Base-by-base conservation (phyloP, 2,329 filamentous ascomycete genomes). In the Dothideomycetes sp. region DNA sequence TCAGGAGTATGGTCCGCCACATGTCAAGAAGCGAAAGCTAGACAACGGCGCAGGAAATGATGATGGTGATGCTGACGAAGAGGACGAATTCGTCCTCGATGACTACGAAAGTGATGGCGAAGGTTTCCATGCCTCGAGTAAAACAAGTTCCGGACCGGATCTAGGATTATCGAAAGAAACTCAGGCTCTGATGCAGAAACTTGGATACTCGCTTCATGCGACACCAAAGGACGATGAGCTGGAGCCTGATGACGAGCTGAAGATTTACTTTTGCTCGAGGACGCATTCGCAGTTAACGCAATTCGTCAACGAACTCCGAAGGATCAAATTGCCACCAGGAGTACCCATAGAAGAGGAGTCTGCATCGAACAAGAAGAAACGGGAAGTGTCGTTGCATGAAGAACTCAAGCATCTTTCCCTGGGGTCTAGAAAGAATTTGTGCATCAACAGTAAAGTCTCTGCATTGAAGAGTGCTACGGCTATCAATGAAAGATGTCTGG, bases 231-330 rank as follows among this genome's bases (percentile, higher is more conserved):
- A 68, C 6, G 64, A 73, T 7, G 64, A 69, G 5, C 61, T 68
- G n/a, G 67, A 74, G 25, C 59, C 71, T 6, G 68, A 75, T 10
- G 76, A 85, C 41, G 78, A 82, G 48, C 68, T 82, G 36, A 94
- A 89, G 69, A 84, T 95, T 37, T 94, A 84, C 60, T 94, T 89
- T 63, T 91, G 87, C 42, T 95, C 88, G 6, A 76, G 88, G 55
- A 95, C 88, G 1, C 88, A 95, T 60, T 95, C 88, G 3, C 88
- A 95, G 55, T 64, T 95, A 11, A 82, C 82, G 1, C 88, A 95
- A 56, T 94, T 95, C 59, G 80, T 89, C 13, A 74, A 78, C 29
- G 88, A 95, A 59, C 64, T 95, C 35, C 76, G 80, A 2, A 78
- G 85, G 19, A 84, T 93, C n/a, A 64, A 65, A 1, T 78, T 94